Evolutionary conservation across 208 protist genomes (phyloP), one percentile per base, ranked within the genome.

Genomic region (Acanthamoeba healyi): DNA sequence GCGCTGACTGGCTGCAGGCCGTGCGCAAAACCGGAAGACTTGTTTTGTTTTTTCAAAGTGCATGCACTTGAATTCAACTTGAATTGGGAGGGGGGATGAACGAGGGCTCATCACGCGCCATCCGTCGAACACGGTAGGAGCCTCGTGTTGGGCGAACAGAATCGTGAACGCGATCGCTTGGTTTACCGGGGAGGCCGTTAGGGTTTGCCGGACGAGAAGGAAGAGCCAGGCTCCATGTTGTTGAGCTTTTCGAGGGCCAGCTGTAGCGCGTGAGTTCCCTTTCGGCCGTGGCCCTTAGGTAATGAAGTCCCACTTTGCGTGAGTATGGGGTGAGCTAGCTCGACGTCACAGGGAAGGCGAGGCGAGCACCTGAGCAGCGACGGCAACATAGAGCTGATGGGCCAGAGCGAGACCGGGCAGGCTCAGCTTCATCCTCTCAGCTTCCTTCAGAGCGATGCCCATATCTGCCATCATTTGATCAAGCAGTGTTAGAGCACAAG

Each of bases 181-280:
- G n/a, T n/a, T n/a, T n/a, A n/a, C n/a, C n/a, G 1, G 61, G 61
- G 29, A 5, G 29, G 6, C 29, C 6, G 24, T 2, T 70, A 7
- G 61, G 61, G n/a, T 70, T 5, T 22, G n/a, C n/a, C n/a, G n/a
- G n/a, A n/a, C n/a, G n/a, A n/a, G n/a, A n/a, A n/a, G 14, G 49
- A 22, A 19, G 12, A 17, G 49, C 14, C 42, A 9, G 36, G 54
- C 5, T 90, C 46, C 82, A 95, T 97, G 94, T 98, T 98, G 34
- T 97, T 97, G 95, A 99, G 95, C 24, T 98, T 95, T 96, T 99
- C 98, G 26, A 99, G 95, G 32, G 98, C 98, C 40, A 97, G 95
- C n/a, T 99, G 96, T 24, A 99, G 97, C 9, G 98, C 98, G 49
- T 98, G 98, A 94, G 99, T 99, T 87, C 99, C 98, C 34, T 97